Conservation (phyloP, 148 eudicot genomes). For the Fagopyrum tataricum region DNA sequence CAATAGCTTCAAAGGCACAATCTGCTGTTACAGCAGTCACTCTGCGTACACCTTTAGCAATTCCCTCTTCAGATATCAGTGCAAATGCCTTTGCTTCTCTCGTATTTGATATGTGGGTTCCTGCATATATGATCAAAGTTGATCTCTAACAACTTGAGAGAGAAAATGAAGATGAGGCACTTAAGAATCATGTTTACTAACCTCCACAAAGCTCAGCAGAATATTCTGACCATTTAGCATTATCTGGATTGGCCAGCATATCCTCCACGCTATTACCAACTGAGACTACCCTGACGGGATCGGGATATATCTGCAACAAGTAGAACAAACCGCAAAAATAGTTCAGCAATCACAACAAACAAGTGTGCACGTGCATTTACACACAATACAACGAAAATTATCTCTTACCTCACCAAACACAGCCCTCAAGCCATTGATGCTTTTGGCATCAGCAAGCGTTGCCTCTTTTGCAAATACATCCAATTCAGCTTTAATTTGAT, state of each 20-base stretch:
- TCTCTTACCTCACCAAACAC: conserved; percentile 89
- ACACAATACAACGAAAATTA: not conserved
- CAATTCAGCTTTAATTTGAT: conserved; percentile 77
- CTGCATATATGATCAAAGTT: conserved; percentile 26
- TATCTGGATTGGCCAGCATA: conserved; percentile 71
- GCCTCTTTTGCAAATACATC: conserved; percentile 81
- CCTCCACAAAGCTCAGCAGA: conserved; percentile 98
- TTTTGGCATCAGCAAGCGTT: conserved; percentile 73
- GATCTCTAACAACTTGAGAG: conserved; percentile 1
- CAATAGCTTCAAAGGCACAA: conserved; percentile 53
- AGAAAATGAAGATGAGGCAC: not conserved
- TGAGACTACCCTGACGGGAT: conserved; percentile 89
- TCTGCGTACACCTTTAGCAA: conserved; percentile 95
- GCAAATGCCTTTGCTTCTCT: conserved; percentile 89
- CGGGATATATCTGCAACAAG: conserved; percentile 75
- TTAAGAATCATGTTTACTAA: conserved; percentile 11
- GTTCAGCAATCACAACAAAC: not conserved
- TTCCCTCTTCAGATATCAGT: conserved; percentile 87
- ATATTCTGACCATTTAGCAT: conserved; percentile 63
- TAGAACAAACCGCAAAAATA: not conserved
- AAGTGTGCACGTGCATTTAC: not conserved
- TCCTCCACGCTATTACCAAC: conserved; percentile 82
- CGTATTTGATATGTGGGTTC: conserved; percentile 92
- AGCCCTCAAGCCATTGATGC: conserved; percentile 82
- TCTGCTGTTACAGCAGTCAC: conserved; percentile 88